Base-by-base conservation (phyloP, 1,284 basidiomycete species). In the Taiwanofungus camphoratus region DNA sequence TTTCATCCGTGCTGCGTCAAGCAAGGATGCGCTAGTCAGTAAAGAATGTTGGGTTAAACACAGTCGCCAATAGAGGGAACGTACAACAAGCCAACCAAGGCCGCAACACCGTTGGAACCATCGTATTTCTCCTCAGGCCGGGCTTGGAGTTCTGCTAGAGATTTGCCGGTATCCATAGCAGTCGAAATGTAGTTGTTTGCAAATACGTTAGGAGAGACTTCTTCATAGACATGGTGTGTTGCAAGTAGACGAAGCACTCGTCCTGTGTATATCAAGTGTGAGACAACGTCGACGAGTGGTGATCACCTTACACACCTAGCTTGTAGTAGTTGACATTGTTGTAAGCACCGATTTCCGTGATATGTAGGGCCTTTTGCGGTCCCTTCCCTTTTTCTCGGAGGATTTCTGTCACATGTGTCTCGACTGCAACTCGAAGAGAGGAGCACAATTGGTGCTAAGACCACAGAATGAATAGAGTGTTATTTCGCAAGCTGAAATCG, bases 391-490 rank as follows among this genome's bases (percentile, higher is more conserved):
- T 64, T 21, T 62, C 63, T 9, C 63, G 52, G 15, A 69, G 48
- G 11, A 67, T 66, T 50, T 69, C 67, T 4, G 56, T 48, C 9
- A 66, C 61, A 43, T 67, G 56, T 2, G 58, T 57, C 27, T 59
- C 58, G 20, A 59, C 50, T 3, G 56, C 64, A 18, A 62, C 54
- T 1, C 59, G 44, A 4, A 65, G 27, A 3, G 53, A 55, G 9
- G 58, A 43, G 4, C 61, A 49, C 18, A 54, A 12, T 31, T 48
- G 36, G 26, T 41, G 48, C 51, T 56, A 20, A 13, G n/a, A 16
- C n/a, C 8, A 13, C 0, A 21, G 21, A 22, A 13, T 19, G 13
- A 11, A 34, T 18, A 39, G 30, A 15, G 19, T 34, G 40, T 42
- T 20, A 36, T 13, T 5, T 42, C 18, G n/a, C 27, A 31, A 4